Base-by-base conservation (phyloP, 2,329 filamentous ascomycete species). In the Fusarium pseudograminearum region DNA sequence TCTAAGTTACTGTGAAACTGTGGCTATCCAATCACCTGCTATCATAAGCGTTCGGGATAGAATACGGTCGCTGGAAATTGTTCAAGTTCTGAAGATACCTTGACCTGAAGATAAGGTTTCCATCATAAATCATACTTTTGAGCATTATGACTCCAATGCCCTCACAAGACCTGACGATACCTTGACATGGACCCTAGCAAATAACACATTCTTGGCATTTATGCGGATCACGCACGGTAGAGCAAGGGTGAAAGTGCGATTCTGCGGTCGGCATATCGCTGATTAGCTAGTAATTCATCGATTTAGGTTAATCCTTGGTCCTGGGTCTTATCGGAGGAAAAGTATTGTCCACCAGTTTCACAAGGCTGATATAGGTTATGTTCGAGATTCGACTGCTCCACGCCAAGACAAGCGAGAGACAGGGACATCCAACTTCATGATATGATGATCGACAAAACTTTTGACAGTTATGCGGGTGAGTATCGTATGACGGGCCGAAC, bases 401-500 rank as follows among this genome's bases (percentile, higher is more conserved):
- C 7, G 7, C 9, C 22, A n/a, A 30, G 4, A 3, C 24, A 22
- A 16, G 12, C 12, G 12, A 2, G 14, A 30, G 26, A 51, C 9
- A 18, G 24, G 24, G 1, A 14, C 14, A 20, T 9, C 3, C 9
- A 11, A 28, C 4, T 38, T 34, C n/a, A 41, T 52, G 24, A 41
- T 30, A 30, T 12, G 48, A 51, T 52, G 48, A 52, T 52, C 48
- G 34, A 40, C 48, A 30, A 20, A 5, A 15, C 4, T 18, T 2
- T 14, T 41, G n/a, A 40, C 24, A 22, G 4, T 30, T 14, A 16
- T 6, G 15, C n/a, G 15, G 24, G 7, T 22, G n/a, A 31, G n/a
- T 18, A 52, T 52, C 48, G 26, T 30, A 52, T n/a, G 48, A 40
- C 24, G 12, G 48, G 14, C 48, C 24, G 33, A 40, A 41, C 5